phyloP scores from a whole-genome alignment of 441 rosid species.

The Populus hybrid region DNA sequence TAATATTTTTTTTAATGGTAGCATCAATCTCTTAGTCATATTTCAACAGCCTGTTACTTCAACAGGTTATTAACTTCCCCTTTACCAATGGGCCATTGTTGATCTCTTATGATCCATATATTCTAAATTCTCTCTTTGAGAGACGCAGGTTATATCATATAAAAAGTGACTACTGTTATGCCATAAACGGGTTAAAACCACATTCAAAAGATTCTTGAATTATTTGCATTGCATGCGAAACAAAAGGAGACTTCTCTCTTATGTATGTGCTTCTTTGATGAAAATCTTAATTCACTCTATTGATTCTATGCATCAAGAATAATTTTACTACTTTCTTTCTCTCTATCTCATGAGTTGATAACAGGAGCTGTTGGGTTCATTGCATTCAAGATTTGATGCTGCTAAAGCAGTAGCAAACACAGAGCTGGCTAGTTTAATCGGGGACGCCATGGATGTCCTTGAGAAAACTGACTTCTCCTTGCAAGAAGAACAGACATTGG shows the following conservation, averaged over 20 bases:
- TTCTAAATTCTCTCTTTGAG: background rate
- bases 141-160: background rate
- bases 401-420: constrained; percentile 63
- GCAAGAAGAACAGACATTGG: constrained; percentile 54
- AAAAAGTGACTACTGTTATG: background rate
- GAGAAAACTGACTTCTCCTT: constrained; percentile 51
- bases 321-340: constrained; percentile 1
- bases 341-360: constrained; percentile 14
- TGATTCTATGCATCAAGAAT: constrained; percentile 6
- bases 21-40: background rate
- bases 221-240: background rate
- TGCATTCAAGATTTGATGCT: constrained; percentile 71
- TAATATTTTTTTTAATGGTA: background rate
- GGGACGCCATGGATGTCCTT: constrained; percentile 52
- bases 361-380: constrained; percentile 69
- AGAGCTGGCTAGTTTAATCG: constrained; percentile 54
- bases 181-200: background rate
- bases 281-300: background rate
- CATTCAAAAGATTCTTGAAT: background rate
- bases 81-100: background rate
- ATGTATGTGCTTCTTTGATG: background rate
- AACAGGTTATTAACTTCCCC: background rate
- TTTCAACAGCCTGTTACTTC: background rate
- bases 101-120: background rate
- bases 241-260: background rate